These are phyloP conservation scores for Metschnikowia similis DNA, from an alignment of 805 yeast species.

Conservation along the genomic window DNA sequence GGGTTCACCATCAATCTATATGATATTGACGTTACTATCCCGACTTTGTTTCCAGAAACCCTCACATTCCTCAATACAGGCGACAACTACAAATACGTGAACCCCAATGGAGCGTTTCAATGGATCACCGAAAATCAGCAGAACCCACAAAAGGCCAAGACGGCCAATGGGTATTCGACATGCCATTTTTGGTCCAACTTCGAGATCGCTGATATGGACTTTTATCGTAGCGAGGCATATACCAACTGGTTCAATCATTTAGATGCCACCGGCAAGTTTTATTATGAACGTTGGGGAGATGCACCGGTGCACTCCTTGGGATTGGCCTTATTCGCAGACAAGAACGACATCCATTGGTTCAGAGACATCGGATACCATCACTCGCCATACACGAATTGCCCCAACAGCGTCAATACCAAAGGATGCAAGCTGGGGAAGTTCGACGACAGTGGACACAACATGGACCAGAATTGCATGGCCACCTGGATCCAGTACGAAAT, in stretches of 20 bases:
- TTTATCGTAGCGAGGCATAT: conserved; percentile 67
- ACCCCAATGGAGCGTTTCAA: conserved; percentile 47
- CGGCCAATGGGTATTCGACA: conserved; percentile 50
- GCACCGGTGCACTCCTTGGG: conserved; percentile 87
- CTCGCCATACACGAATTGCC: conserved; percentile 73
- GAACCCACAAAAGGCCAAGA: conserved; percentile 40
- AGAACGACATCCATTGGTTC: conserved; percentile 74
- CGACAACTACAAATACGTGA: conserved; percentile 53
- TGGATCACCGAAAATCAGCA: conserved; percentile 51
- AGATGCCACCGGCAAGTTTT: conserved; percentile 73
- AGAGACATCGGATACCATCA: conserved; percentile 78
- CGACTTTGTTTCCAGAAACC: conserved; percentile 67
- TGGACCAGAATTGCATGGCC: conserved; percentile 71
- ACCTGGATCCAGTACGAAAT: conserved; percentile 55
- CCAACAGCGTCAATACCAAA: conserved; percentile 43
- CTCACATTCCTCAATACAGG: conserved; percentile 51
- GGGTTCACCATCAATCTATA: conserved; percentile 70
- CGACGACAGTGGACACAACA: conserved; percentile 45
- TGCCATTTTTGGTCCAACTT: conserved; percentile 93
- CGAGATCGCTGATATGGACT: conserved; percentile 82
- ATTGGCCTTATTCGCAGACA: conserved; percentile 65
- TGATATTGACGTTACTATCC: conserved; percentile 63
- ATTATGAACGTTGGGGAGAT: conserved; percentile 92
- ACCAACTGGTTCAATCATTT: conserved; percentile 56
- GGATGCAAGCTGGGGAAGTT: conserved; percentile 56